Evolutionary conservation across 257 asterid genomes (phyloP).

Genomic region (Voacanga thouarsii): DNA sequence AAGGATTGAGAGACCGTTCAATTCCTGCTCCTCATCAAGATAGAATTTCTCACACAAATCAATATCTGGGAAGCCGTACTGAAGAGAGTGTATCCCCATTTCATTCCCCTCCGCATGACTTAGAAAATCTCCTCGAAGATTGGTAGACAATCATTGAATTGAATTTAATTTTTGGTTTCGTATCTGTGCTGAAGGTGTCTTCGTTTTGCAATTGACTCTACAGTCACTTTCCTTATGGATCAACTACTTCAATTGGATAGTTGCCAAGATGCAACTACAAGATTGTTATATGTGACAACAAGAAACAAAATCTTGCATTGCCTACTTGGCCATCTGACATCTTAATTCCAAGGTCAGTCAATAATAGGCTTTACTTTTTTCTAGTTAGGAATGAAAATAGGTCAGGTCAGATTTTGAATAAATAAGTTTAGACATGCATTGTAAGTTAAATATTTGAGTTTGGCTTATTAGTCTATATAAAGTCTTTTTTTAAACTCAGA

Average conservation of each 20-base stretch:
- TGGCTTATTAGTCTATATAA: no score
- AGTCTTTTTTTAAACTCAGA: no score
- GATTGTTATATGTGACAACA: conserved; percentile 15
- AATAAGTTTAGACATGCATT: no score
- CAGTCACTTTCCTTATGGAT: not conserved
- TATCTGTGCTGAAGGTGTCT: conserved; percentile 1
- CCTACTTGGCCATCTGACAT: not conserved
- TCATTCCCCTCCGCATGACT: conserved; percentile 42
- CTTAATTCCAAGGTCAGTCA: conserved; percentile 25
- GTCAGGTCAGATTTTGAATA: no score
- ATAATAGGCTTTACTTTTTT: conserved; percentile 2
- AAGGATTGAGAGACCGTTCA: conserved; percentile 43
- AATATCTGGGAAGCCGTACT: conserved; percentile 39
- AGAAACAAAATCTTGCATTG: not conserved
- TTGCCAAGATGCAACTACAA: not conserved
- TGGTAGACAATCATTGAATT: conserved; percentile 41
- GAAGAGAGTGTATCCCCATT: conserved; percentile 37
- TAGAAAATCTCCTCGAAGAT: conserved; percentile 65
- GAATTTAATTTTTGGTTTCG: not conserved
- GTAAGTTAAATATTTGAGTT: no score
- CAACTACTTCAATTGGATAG: not conserved
- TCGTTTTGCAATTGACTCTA: conserved; percentile 1
- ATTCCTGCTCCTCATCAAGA: conserved; percentile 53
- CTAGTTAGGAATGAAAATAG: no score
- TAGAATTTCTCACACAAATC: conserved; percentile 62